phyloP scores from a whole-genome alignment of 2,329 filamentous ascomycete genomes.

The Pseudocercospora crystallina region DNA sequence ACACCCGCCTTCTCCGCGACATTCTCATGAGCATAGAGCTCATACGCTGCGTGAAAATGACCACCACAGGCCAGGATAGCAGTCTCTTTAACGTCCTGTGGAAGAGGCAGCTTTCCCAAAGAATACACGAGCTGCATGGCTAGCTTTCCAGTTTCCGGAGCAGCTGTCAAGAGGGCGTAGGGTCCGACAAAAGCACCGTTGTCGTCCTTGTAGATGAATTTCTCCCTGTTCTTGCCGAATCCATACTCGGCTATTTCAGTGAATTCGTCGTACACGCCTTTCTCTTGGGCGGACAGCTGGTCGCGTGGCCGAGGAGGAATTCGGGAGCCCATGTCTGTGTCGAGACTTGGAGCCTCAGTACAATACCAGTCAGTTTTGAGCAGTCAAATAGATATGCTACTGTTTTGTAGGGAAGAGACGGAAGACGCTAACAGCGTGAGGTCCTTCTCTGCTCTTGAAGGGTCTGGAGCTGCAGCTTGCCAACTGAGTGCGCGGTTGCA shows the following conservation, averaged over 20 bases:
- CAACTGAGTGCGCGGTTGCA: too few species aligned
- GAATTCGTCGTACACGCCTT: constrained; percentile 10
- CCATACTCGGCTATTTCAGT: constrained; percentile 7
- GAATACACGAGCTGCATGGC: constrained; percentile 17
- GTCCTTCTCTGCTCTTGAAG: too few species aligned
- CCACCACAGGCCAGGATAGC: constrained; percentile 27
- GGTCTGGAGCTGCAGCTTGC: too few species aligned
- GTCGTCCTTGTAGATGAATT: constrained; percentile 15
- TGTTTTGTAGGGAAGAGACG: too few species aligned
- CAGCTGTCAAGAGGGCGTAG: constrained; percentile 7
- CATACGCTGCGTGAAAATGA: constrained; percentile 24
- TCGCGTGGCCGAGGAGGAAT: constrained; percentile 11
- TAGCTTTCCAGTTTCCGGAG: constrained; percentile 15
- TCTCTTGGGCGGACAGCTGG: constrained; percentile 9
- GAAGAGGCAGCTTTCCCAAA: constrained; percentile 20
- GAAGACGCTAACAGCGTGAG: too few species aligned
- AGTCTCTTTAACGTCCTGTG: constrained; percentile 23
- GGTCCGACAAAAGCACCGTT: constrained; percentile 13
- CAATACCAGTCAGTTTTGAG: too few species aligned
- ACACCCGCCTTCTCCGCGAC: constrained; percentile 19
- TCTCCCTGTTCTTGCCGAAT: constrained; percentile 14
- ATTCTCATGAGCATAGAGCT: constrained; percentile 27
- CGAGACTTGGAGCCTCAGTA: neutral
- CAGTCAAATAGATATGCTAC: too few species aligned
- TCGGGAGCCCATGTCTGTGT: constrained; percentile 10